A percentile compares a stretch with the other conserved stretches of the same genome.
Evolutionary conservation across 2,329 filamentous ascomycete species (phyloP).

Genomic region (Phaeosphaeriaceae sp.): DNA sequence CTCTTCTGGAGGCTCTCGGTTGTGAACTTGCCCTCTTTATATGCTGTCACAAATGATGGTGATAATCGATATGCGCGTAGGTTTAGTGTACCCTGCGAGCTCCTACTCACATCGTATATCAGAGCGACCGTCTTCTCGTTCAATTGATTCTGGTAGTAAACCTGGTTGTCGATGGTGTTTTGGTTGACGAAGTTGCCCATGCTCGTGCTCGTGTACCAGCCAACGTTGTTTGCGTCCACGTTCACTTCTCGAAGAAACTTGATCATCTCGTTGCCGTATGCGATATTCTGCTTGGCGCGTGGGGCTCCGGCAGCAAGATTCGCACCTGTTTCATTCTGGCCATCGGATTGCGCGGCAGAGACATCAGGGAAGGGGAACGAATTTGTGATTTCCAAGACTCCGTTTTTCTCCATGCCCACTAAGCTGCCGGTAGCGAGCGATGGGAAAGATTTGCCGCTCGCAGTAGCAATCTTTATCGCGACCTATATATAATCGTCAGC

Average conservation of each 20-base stretch:
- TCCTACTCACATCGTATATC: constrained; percentile 94
- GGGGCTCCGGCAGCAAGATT: constrained; percentile 85
- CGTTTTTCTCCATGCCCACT: constrained; percentile 88
- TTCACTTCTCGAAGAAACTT: constrained; percentile 96
- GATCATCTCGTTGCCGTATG: constrained; percentile 97
- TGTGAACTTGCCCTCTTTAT: constrained; percentile 97
- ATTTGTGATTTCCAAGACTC: constrained; percentile 89
- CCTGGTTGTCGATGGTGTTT: constrained; percentile 97
- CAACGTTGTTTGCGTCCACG: constrained; percentile 95
- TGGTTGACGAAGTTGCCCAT: constrained; percentile 98
- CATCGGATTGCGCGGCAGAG: constrained; percentile 67
- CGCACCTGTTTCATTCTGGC: constrained; percentile 41
- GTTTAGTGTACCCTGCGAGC: constrained; percentile 87
- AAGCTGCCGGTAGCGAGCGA: constrained; percentile 88
- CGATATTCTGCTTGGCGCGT: constrained; percentile 84
- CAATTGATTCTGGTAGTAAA: constrained; percentile 90
- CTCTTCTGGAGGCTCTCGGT: constrained; percentile 96
- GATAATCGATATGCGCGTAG: constrained; percentile 91
- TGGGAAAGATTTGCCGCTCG: constrained; percentile 86
- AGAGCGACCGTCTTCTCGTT: constrained; percentile 88
- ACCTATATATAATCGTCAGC: constrained; percentile 63
- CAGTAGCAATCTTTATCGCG: constrained; percentile 98
- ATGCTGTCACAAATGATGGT: constrained; percentile 84
- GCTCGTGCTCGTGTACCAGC: constrained; percentile 98
- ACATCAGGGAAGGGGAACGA: constrained; percentile 89